phyloP scores from a whole-genome alignment of 2,329 filamentous ascomycete species.

The Aspergillus felis region DNA sequence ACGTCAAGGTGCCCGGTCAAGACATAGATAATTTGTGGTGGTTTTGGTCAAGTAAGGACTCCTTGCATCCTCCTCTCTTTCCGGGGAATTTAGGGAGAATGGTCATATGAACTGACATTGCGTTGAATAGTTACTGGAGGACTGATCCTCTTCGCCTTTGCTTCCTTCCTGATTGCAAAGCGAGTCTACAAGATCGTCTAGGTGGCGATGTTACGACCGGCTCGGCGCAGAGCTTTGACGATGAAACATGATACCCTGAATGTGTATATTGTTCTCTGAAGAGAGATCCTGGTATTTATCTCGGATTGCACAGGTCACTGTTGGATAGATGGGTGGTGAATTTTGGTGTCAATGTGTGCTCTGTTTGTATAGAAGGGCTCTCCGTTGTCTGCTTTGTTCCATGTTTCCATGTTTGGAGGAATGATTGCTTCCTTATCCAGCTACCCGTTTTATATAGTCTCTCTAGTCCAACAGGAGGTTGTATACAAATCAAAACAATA shows the following conservation, averaged over 20 bases:
- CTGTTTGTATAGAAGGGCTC: background rate
- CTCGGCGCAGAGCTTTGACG: background rate
- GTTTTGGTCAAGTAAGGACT: constrained; percentile 59
- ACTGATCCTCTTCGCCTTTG: constrained; percentile 71
- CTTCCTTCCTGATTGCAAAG: constrained; percentile 79
- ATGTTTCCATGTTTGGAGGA: background rate
- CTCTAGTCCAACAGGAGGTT: background rate
- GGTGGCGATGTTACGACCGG: background rate
- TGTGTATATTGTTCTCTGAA: background rate
- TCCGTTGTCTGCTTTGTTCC: background rate
- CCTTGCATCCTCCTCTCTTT: constrained; percentile 1
- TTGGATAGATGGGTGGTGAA: background rate
- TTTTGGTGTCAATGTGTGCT: background rate
- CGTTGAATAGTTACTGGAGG: constrained; percentile 59
- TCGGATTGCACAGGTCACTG: background rate
- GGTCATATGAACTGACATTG: constrained; percentile 3
- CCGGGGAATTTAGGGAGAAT: background rate
- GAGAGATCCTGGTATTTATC: background rate
- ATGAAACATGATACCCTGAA: constrained; percentile 8
- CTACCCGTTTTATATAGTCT: background rate
- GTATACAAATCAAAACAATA: no score
- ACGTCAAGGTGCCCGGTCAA: constrained; percentile 92
- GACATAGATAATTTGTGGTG: constrained; percentile 72
- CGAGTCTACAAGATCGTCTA: constrained; percentile 76
- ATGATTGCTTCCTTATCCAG: background rate